Percentiles rank a stretch among this genome's conserved stretches.
Conservation (phyloP, 2,329 filamentous ascomycete genomes). For the Trichophyton simii region DNA sequence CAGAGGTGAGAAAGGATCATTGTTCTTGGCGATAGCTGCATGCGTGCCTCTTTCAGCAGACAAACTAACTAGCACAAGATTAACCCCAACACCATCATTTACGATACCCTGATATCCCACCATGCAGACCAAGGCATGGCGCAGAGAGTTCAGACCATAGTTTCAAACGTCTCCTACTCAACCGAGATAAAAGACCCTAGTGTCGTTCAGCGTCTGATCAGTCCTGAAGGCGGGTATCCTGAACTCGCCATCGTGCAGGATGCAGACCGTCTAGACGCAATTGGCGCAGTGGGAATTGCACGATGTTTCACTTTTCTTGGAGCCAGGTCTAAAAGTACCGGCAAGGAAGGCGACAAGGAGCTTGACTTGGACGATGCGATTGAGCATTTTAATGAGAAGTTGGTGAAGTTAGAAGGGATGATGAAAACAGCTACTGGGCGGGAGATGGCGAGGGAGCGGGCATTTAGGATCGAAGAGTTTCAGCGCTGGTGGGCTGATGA, state of each 20-base stretch:
- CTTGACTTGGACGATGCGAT: slow-evolving; percentile 52
- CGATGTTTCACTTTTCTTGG: slow-evolving; percentile 66
- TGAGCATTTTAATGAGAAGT: slow-evolving; percentile 64
- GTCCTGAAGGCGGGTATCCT: slow-evolving; percentile 38
- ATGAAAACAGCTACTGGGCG: slow-evolving; percentile 51
- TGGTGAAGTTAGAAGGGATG: slow-evolving; percentile 50
- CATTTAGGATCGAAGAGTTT: slow-evolving; percentile 39
- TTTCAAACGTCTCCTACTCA: slow-evolving; percentile 65
- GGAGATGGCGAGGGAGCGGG: slow-evolving; percentile 38
- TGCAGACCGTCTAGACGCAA: slow-evolving; percentile 80
- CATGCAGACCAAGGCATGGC: slow-evolving; percentile 50
- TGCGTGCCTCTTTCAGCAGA: neutral
- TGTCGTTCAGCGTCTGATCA: slow-evolving; percentile 49
- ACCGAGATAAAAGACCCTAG: slow-evolving; percentile 56
- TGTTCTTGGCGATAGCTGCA: slow-evolving; percentile 6
- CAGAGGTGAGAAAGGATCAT: slow-evolving; percentile 1
- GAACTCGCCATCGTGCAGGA: slow-evolving; percentile 82
- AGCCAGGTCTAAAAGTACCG: slow-evolving; percentile 34
- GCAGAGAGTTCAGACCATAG: slow-evolving; percentile 56
- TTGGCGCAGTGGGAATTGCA: slow-evolving; percentile 75
- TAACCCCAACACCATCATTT: slow-evolving; percentile 22
- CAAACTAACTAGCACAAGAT: slow-evolving; percentile 9
- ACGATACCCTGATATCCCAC: slow-evolving; percentile 19
- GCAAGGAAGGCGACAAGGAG: slow-evolving; percentile 16
- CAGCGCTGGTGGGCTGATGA: slow-evolving; percentile 45